Percentiles rank a stretch among this genome's conserved stretches.
phyloP scores from a whole-genome alignment of 495 filamentous ascomycete species.

The Penicillium coffeae region DNA sequence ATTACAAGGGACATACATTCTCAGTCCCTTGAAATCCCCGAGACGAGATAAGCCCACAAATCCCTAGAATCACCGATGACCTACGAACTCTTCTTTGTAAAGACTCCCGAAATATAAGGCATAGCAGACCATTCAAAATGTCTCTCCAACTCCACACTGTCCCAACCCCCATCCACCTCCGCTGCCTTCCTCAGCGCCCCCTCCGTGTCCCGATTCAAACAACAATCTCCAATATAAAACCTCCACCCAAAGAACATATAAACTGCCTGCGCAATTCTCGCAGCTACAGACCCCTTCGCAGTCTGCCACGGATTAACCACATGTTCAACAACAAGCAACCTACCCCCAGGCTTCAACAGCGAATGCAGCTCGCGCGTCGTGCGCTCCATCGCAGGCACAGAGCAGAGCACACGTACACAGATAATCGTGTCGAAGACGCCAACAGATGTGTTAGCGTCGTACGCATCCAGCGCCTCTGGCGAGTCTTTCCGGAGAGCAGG shows the following conservation, averaged over 20 bases:
- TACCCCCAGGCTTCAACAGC: constrained; percentile 62
- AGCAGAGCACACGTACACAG: constrained; percentile 67
- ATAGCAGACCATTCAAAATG: constrained; percentile 45
- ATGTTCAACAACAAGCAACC: constrained; percentile 70
- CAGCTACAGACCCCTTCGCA: constrained; percentile 47
- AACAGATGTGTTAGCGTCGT: constrained; percentile 5
- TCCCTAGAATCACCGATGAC: background rate
- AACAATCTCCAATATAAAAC: constrained; percentile 57
- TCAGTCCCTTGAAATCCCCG: no score
- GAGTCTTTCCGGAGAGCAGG: constrained; percentile 35
- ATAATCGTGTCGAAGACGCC: constrained; percentile 65
- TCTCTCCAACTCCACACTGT: constrained; percentile 47
- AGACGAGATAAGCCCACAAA: no score
- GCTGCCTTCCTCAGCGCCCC: constrained; percentile 44
- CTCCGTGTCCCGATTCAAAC: constrained; percentile 54
- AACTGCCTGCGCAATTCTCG: constrained; percentile 37
- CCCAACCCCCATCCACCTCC: constrained; percentile 50
- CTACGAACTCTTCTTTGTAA: constrained; percentile 36
- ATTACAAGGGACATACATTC: no score
- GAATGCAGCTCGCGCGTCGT: constrained; percentile 57
- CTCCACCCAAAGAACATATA: constrained; percentile 36
- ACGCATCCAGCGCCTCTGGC: constrained; percentile 24
- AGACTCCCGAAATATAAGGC: constrained; percentile 54
- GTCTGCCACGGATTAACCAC: constrained; percentile 48
- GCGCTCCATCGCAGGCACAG: constrained; percentile 57